These are phyloP conservation scores for Pneumocystis murina DNA, from an alignment of 1,139 yeast genomes.

Conservation along the genomic window DNA sequence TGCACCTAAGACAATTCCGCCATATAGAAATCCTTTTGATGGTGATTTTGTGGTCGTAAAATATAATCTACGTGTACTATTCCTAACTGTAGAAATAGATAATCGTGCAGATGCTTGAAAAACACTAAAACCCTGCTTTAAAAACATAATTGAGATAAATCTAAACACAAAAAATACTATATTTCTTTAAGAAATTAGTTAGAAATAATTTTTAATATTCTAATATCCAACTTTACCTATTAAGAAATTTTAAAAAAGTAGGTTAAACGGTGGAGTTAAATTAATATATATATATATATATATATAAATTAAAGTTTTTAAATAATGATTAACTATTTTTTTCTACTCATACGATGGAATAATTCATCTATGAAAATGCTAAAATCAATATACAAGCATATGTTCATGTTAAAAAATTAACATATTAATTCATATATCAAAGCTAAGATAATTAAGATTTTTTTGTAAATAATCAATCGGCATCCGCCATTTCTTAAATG, in stretches of 20 bases:
- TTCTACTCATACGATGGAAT: neutral
- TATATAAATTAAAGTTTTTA: neutral
- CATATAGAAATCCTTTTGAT: neutral
- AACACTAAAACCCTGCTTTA: neutral
- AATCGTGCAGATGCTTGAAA: neutral
- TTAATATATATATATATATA: neutral
- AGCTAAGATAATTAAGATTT: neutral
- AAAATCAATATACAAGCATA: neutral
- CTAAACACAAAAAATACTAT: neutral
- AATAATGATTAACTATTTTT: neutral
- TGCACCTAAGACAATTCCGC: neutral
- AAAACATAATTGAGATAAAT: neutral
- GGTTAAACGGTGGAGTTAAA: neutral
- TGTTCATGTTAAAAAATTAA: neutral
- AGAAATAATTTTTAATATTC: no score
- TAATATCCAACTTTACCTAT: no score
- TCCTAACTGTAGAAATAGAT: neutral
- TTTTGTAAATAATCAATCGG: neutral
- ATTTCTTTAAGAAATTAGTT: no score
- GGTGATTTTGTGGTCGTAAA: neutral
- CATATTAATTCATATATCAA: neutral
- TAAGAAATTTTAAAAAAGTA: no score
- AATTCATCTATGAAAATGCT: neutral
- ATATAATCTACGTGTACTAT: neutral
- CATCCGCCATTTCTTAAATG: neutral